phyloP scores from a whole-genome alignment of 495 filamentous ascomycete species.

The Podospora bellae-mahoneyi region DNA sequence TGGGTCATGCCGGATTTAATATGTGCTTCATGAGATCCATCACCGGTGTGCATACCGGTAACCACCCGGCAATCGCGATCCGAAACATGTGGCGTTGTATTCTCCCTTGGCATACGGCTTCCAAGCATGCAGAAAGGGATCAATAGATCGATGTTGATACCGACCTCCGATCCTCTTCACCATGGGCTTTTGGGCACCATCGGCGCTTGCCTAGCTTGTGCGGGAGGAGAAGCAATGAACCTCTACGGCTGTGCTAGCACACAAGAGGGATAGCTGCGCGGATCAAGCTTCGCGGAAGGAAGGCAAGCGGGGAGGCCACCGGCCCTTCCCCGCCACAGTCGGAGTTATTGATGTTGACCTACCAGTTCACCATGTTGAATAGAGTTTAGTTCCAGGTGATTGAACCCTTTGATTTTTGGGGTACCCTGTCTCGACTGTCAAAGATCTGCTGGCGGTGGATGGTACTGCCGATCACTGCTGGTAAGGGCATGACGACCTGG shows the following conservation, averaged over 20 bases:
- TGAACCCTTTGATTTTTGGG: neutral
- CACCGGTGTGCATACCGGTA: too few species aligned
- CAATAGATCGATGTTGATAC: neutral
- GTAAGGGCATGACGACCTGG: too few species aligned
- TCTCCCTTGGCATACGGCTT: neutral
- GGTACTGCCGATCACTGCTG: neutral
- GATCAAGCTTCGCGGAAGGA: neutral
- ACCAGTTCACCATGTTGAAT: too few species aligned
- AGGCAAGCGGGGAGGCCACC: too few species aligned
- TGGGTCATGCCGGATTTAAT: too few species aligned
- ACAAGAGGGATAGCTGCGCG: neutral
- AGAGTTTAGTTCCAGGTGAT: too few species aligned
- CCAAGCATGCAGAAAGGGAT: neutral
- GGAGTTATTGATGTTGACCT: neutral
- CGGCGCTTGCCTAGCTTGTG: neutral
- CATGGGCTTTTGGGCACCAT: neutral
- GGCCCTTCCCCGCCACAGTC: neutral
- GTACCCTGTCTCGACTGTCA: neutral
- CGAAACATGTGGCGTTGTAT: neutral
- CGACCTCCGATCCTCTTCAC: neutral
- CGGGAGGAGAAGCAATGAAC: neutral
- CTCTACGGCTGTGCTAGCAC: neutral
- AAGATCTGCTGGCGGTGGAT: neutral
- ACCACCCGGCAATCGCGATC: too few species aligned
- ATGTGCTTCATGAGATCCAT: too few species aligned